Evolutionary conservation across 202 grass and related monocot genomes (phyloP).

Genomic region (Carex sylvatica): DNA sequence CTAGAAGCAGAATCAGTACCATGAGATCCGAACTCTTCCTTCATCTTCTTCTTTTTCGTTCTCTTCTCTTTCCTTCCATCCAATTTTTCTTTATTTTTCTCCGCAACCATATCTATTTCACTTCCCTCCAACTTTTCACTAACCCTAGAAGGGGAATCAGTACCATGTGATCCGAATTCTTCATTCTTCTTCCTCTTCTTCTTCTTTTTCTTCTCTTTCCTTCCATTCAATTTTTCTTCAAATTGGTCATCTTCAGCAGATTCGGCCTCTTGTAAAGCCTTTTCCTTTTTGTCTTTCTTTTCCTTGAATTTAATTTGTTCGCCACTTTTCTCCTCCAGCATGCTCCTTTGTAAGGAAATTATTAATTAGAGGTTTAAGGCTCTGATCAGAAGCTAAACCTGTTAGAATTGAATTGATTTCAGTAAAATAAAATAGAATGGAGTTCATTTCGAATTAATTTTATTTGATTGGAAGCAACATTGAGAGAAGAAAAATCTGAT

Average conservation of each 20-base stretch:
- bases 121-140: neutral
- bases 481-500: no score
- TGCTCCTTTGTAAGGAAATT: no score
- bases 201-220: neutral
- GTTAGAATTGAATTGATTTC: no score
- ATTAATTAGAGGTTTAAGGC: no score
- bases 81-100: conserved; percentile 21
- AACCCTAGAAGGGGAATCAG: conserved; percentile 3
- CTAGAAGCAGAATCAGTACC: neutral
- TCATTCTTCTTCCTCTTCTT: conserved; percentile 1
- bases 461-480: no score
- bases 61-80: conserved; percentile 22
- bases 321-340: neutral
- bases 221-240: neutral
- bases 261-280: neutral
- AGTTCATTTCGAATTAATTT: no score
- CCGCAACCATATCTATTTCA: neutral
- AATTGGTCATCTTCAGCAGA: neutral
- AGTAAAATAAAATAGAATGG: no score
- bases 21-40: neutral
- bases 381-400: no score
- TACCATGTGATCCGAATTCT: neutral
- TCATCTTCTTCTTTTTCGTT: conserved; percentile 10
- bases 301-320: conserved; percentile 5
- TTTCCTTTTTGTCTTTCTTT: conserved; percentile 26